Percentiles rank a stretch among this genome's conserved stretches.
Conservation (phyloP, 345 rosid genomes). For the Xanthoceras sorbifolium region DNA sequence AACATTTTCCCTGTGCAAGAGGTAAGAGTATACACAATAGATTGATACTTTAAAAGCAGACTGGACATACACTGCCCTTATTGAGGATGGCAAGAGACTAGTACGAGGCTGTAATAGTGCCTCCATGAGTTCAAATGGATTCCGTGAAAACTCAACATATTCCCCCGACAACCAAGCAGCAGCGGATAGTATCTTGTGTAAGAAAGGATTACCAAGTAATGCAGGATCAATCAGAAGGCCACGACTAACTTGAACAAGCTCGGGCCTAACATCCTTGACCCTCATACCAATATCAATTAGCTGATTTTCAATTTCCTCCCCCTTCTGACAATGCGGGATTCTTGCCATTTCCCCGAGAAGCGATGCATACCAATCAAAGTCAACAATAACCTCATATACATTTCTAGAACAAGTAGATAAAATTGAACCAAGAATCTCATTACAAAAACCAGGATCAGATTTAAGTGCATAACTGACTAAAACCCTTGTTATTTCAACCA, state of each 20-base stretch:
- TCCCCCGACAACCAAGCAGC: conserved; percentile 97
- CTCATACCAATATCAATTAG: conserved; percentile 80
- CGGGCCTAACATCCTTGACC: conserved; percentile 87
- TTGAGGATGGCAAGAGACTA: conserved; percentile 62
- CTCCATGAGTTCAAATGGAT: conserved; percentile 74
- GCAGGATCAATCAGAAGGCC: conserved; percentile 94
- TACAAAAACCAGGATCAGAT: conserved; percentile 86
- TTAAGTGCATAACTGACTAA: conserved; percentile 81
- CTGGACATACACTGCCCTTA: conserved; percentile 72
- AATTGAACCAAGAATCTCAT: conserved; percentile 80
- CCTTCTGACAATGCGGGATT: conserved; percentile 79
- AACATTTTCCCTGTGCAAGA: conserved; percentile 33
- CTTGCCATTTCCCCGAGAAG: conserved; percentile 92
- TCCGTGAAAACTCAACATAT: conserved; percentile 67
- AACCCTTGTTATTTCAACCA: conserved; percentile 73
- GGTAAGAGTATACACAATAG: conserved; percentile 48
- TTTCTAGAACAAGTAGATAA: conserved; percentile 67
- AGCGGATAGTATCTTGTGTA: conserved; percentile 79
- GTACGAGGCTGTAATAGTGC: conserved; percentile 90
- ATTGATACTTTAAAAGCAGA: conserved; percentile 70
- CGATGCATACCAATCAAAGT: conserved; percentile 90
- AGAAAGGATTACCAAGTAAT: conserved; percentile 77
- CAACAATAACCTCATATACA: conserved; percentile 70
- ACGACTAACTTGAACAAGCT: conserved; percentile 73
- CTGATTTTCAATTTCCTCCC: conserved; percentile 87